Conservation (phyloP, 768 basidiomycete genomes). For the Dioszegia crocea region DNA sequence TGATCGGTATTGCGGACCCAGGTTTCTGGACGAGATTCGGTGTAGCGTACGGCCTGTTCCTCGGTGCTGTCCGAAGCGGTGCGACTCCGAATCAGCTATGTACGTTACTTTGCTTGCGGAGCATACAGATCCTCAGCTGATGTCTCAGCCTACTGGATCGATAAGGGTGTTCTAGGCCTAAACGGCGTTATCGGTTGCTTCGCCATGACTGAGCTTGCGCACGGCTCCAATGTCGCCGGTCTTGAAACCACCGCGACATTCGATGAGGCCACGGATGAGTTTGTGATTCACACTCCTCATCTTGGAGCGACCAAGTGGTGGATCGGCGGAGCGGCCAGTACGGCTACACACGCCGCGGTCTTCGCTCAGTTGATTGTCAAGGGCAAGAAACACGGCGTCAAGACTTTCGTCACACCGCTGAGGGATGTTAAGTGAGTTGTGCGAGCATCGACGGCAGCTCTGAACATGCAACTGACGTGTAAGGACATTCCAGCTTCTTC, state of each 20-base stretch:
- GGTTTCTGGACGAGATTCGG: conserved; percentile 53
- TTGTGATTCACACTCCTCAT: conserved; percentile 53
- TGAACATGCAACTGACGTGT: background rate
- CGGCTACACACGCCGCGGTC: conserved; percentile 53
- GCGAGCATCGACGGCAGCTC: background rate
- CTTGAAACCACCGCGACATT: conserved; percentile 54
- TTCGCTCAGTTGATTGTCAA: conserved; percentile 53
- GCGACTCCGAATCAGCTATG: conserved; percentile 52
- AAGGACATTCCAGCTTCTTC: conserved; percentile 50
- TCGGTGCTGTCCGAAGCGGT: conserved; percentile 51
- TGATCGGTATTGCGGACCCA: conserved; percentile 51
- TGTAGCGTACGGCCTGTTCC: conserved; percentile 50
- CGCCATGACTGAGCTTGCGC: conserved; percentile 49
- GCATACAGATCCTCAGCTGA: background rate
- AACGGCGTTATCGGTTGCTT: conserved; percentile 53
- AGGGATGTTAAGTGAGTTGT: conserved; percentile 49
- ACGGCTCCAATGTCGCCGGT: conserved; percentile 53
- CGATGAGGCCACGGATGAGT: conserved; percentile 51
- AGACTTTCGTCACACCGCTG: conserved; percentile 53
- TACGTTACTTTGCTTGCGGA: conserved; percentile 14
- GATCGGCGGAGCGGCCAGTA: conserved; percentile 54
- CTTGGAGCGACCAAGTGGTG: conserved; percentile 54
- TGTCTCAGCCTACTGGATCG: conserved; percentile 50
- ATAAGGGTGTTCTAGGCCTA: conserved; percentile 51
- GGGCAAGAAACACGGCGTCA: conserved; percentile 52